Base-by-base conservation (phyloP, 2,329 filamentous ascomycete genomes). In the Fonsecaea monophora region DNA sequence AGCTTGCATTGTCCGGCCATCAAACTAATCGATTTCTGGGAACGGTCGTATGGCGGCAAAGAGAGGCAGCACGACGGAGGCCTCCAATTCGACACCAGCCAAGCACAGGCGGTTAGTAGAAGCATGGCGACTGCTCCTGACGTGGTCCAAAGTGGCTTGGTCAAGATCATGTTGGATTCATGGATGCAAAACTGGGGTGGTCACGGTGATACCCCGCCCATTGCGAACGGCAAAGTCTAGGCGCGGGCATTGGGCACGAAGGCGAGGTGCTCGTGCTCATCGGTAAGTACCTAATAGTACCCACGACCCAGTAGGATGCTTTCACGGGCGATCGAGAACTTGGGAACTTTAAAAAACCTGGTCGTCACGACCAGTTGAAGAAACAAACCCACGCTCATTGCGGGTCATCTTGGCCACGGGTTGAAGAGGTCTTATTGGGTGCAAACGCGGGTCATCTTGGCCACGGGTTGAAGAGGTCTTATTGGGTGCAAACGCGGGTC, bases 21-120 rank as follows among this genome's bases (percentile, higher is more conserved):
- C 73, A 82, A 82, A 62, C 74, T 86, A 53, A 70, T 86, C 38
- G 81, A 81, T 9, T 73, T 84, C 32, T 87, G 84, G 84, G 81
- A 80, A 70, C 75, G 35, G 1, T 60, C 59, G 18, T 69, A 69
- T 50, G 60, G 67, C 30, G 53, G 50, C 35, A 45, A 42, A 18
- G 40, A 18, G 18, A n/a, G 56, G 42, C 18, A 18, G 18, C 45
- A 50, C 18, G 21, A 56, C 3, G 30, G 30, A 1, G 18, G 25
- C 4, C 30, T 63, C 15, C 12, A 56, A 7, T 63, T 42, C 35
- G 50, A 40, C 15, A 63, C 53, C 4, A 18, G 34, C 21, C 40
- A 63, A 7, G 60, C 60, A 32, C 35, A 63, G 21, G 50, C n/a
- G 1, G 60, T 30, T 15, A 60, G 62, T 10, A 15, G 8, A 45